phyloP scores from a whole-genome alignment of 108 stramenopile genomes.

The Skeletonema tropicum region DNA sequence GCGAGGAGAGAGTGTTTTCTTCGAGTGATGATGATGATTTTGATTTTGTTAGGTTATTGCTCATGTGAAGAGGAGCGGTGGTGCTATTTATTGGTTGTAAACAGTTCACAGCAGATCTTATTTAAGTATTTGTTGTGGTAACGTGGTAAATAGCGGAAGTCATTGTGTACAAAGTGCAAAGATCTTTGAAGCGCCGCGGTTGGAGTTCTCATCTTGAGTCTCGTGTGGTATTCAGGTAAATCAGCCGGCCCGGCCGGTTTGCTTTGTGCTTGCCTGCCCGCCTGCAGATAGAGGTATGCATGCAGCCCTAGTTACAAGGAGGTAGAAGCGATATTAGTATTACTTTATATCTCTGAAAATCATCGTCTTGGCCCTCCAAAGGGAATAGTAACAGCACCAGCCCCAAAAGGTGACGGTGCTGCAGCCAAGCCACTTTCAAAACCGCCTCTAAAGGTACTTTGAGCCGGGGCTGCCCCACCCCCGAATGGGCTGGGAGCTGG shows the following conservation, averaged over 20 bases:
- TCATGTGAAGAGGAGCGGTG: background rate
- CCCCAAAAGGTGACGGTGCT: constrained; percentile 11
- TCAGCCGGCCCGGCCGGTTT: no score
- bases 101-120: no score
- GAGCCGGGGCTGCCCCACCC: background rate
- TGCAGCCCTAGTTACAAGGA: no score
- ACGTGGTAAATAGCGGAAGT: no score
- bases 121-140: no score
- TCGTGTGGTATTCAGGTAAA: no score
- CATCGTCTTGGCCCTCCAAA: constrained; percentile 40
- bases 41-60: background rate
- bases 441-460: constrained; percentile 1
- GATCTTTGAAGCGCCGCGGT: no score
- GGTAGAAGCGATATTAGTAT: background rate
- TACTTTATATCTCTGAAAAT: background rate
- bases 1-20: background rate
- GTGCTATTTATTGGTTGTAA: background rate
- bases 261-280: no score
- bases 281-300: no score
- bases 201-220: no score
- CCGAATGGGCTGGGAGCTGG: constrained; percentile 14
- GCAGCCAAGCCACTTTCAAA: constrained; percentile 12
- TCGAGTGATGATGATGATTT: no score
- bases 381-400: constrained; percentile 19
- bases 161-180: no score